These are phyloP conservation scores for Emmonsia crescens DNA, from an alignment of 2,329 filamentous ascomycete genomes.

Conservation along the genomic window DNA sequence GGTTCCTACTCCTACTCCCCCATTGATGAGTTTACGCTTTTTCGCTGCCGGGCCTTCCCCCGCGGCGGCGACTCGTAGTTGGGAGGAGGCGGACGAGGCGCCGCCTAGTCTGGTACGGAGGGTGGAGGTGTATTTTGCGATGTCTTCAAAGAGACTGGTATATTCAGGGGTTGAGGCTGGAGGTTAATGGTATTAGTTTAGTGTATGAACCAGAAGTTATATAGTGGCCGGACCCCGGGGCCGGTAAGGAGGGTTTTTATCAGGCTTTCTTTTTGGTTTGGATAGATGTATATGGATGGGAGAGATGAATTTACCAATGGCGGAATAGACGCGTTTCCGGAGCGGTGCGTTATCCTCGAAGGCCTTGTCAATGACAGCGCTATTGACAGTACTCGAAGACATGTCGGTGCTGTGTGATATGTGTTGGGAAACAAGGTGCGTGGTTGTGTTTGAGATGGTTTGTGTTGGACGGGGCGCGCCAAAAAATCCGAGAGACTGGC, in stretches of 20 bases:
- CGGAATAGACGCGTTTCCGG: slow-evolving; percentile 33
- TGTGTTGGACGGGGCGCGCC: background rate
- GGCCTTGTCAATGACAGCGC: slow-evolving; percentile 27
- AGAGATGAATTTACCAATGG: slow-evolving; percentile 26
- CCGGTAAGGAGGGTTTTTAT: background rate
- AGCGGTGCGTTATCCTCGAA: slow-evolving; percentile 30
- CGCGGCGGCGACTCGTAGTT: slow-evolving; percentile 6
- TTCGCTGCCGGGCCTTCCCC: slow-evolving; percentile 31
- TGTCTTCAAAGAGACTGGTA: slow-evolving; percentile 37
- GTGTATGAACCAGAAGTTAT: background rate
- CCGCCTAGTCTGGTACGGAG: slow-evolving; percentile 20
- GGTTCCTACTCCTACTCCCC: slow-evolving; percentile 11
- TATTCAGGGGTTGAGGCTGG: slow-evolving; percentile 30
- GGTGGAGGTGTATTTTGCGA: slow-evolving; percentile 35
- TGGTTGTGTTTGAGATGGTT: background rate
- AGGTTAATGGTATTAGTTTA: slow-evolving; percentile 1
- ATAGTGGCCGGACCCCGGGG: background rate
- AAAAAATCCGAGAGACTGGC: background rate
- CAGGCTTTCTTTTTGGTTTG: background rate
- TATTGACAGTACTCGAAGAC: background rate
- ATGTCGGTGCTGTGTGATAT: slow-evolving; percentile 2
- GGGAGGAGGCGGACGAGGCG: background rate
- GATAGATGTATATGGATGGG: slow-evolving; percentile 4
- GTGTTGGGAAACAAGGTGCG: background rate
- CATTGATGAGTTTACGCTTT: slow-evolving; percentile 41